Evolutionary conservation across 73 alveolate genomes (phyloP), one percentile per base, ranked within the genome.

Genomic region (Halteria grandinella): DNA sequence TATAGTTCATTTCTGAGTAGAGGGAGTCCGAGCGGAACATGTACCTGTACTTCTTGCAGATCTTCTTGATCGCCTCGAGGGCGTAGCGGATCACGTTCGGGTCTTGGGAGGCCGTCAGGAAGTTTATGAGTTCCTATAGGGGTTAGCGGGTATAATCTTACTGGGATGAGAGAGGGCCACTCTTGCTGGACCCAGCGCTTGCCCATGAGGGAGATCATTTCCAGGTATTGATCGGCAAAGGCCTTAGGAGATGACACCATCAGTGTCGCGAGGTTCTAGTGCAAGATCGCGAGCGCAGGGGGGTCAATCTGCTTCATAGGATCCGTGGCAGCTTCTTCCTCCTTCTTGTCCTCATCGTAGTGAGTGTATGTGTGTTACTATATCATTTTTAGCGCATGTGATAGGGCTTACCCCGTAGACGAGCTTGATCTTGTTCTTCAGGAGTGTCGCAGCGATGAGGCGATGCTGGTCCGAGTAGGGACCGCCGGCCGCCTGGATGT

Each of bases 1-100:
- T 69, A 54, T 58, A 77, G 54, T 60, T 59, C 34, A 77, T 77
- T 41, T 77, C 88, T 20, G 39, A 28, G 58, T 57, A 77, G 29
- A 77, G 63, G 31, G 34, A 50, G 55, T 77, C 88, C n/a, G 88
- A 77, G 44, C 88, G 27, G 49, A 77, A 77, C 57, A 63, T 24
- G 39, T 62, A 54, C 25, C 88, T 40, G 53, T 77, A 77, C 32
- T 77, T 77, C 55, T 77, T 77, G 88, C 76, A 77, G 7, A 73
- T 25, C 71, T 39, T 39, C 51, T 73, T 73, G 75, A 73, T 47
- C 5, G 73, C 47, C 32, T 73, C 86, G 18, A 73, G 32, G 20
- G 39, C 75, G 17, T 10, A 21, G 20, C 24, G 23, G 66, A 55
- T 73, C 8, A 57, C 32, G 34, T 14, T 0, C n/a, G 76, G 55